These are phyloP conservation scores for Salvia miltiorrhiza DNA, from an alignment of 257 asterid genomes.

Conservation along the genomic window DNA sequence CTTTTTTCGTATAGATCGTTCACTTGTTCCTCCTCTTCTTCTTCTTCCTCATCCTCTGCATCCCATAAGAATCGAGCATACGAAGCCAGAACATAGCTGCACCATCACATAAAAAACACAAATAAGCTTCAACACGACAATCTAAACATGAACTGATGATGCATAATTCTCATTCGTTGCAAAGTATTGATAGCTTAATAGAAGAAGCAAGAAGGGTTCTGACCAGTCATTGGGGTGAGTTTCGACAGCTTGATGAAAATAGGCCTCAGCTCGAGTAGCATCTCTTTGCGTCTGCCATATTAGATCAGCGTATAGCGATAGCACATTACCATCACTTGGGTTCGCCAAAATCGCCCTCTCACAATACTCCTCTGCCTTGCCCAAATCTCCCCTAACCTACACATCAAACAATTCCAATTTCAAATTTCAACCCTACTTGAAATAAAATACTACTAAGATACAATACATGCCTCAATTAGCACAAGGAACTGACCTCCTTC, in stretches of 20 bases:
- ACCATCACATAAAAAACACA: not conserved
- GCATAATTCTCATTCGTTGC: not conserved
- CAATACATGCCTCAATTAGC: not conserved
- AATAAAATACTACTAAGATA: not conserved
- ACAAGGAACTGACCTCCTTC: constrained; percentile 51
- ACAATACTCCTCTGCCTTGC: constrained; percentile 81
- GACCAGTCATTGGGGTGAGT: constrained; percentile 80
- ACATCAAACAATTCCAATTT: constrained; percentile 4
- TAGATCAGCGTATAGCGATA: constrained; percentile 84
- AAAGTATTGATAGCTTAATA: not conserved
- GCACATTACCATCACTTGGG: constrained; percentile 61
- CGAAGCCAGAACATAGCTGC: constrained; percentile 76
- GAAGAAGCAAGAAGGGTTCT: constrained; percentile 8
- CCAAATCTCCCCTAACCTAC: constrained; percentile 67
- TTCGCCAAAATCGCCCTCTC: constrained; percentile 73
- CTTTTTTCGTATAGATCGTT: constrained; percentile 23
- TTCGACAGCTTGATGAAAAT: constrained; percentile 78
- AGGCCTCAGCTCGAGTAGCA: constrained; percentile 64
- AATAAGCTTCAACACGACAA: not conserved
- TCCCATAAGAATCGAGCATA: constrained; percentile 93
- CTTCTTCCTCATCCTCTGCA: constrained; percentile 52
- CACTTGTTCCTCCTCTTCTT: constrained; percentile 22
- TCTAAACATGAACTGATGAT: not conserved
- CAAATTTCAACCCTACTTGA: not conserved
- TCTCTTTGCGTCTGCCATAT: constrained; percentile 76